A percentile compares a stretch with the other conserved stretches of the same genome.
Evolutionary conservation across 345 rosid genomes (phyloP).

Genomic region (Capsella bursapastoris): DNA sequence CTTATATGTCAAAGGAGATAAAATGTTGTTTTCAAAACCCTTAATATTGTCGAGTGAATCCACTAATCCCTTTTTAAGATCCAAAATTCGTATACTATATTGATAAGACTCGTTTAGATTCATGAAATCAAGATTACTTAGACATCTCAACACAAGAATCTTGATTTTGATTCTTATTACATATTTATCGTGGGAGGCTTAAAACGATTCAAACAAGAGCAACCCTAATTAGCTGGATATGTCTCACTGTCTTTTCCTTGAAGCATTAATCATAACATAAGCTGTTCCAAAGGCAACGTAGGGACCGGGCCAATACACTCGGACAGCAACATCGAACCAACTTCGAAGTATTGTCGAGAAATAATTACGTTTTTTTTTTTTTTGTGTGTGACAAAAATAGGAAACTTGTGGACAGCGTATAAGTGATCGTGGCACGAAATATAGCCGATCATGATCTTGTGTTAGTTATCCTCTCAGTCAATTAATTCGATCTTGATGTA

Average conservation of each 20-base stretch:
- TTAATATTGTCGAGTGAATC: constrained; percentile 14
- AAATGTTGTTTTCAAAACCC: constrained; percentile 16
- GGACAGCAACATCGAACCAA: constrained; percentile 48
- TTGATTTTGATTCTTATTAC: background rate
- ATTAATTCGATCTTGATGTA: constrained; percentile 31
- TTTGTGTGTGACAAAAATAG: background rate
- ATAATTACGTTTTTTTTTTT: background rate
- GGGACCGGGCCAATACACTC: constrained; percentile 44
- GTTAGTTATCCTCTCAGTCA: constrained; percentile 29
- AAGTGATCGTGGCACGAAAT: constrained; percentile 44
- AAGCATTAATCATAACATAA: constrained; percentile 39
- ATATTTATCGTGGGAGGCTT: constrained; percentile 30
- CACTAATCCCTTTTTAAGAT: constrained; percentile 9
- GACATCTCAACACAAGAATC: constrained; percentile 29
- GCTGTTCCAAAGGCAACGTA: constrained; percentile 41
- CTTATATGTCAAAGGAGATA: background rate
- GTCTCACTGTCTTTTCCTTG: constrained; percentile 43
- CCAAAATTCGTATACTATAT: background rate
- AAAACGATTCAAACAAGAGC: constrained; percentile 28
- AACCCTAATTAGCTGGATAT: constrained; percentile 45
- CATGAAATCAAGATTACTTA: constrained; percentile 5
- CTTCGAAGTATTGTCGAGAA: constrained; percentile 40
- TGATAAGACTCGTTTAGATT: constrained; percentile 26
- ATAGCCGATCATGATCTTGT: constrained; percentile 36
- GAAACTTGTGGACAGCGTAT: constrained; percentile 43